phyloP scores from a whole-genome alignment of 495 filamentous ascomycete genomes.

The Daldinia vernicosa region DNA sequence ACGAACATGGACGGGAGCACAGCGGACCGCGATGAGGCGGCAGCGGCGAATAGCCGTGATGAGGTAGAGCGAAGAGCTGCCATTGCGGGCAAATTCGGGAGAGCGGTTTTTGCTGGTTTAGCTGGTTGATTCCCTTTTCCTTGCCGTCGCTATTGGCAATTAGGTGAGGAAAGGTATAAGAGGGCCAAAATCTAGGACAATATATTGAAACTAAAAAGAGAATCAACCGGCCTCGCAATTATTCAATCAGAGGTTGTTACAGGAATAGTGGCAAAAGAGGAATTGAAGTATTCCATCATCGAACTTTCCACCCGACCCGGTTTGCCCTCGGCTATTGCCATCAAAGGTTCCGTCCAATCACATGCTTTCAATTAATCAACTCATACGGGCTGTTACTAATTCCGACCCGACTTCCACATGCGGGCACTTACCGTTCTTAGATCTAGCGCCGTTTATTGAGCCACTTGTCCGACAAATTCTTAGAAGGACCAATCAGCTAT shows the following conservation, averaged over 20 bases:
- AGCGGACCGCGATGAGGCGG: constrained; percentile 49
- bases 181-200: background rate
- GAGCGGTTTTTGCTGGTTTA: background rate
- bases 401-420: constrained; percentile 27
- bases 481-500: constrained; percentile 10
- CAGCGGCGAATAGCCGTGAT: constrained; percentile 68
- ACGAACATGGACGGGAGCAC: constrained; percentile 48
- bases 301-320: constrained; percentile 43
- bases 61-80: constrained; percentile 77
- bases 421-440: background rate
- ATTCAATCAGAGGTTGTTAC: constrained; percentile 16
- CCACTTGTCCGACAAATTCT: background rate
- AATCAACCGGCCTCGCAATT: constrained; percentile 33
- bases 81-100: constrained; percentile 62
- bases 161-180: background rate
- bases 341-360: constrained; percentile 41
- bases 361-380: constrained; percentile 47
- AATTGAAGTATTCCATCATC: constrained; percentile 36
- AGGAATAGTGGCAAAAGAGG: constrained; percentile 38
- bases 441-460: background rate
- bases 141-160: constrained; percentile 5
- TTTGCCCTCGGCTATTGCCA: constrained; percentile 48
- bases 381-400: constrained; percentile 22
- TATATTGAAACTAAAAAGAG: constrained; percentile 1
- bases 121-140: constrained; percentile 17